Base-by-base conservation (phyloP, 768 basidiomycete genomes). In the Psilocybe subaeruginosa region DNA sequence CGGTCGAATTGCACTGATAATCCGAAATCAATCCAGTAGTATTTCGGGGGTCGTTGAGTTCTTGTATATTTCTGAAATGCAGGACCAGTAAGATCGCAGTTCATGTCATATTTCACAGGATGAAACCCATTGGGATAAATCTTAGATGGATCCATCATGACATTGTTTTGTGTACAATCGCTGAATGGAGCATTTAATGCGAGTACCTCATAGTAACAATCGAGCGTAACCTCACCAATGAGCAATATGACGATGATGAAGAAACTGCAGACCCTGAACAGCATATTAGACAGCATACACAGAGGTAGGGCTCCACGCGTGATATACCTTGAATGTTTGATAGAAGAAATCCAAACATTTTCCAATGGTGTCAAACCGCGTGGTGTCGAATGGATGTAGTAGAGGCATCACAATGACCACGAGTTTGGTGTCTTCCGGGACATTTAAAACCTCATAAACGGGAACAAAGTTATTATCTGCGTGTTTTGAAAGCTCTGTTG, bases 1-100 rank as follows among this genome's bases (percentile, higher is more conserved):
- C 76, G 72, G 9, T 62, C 52, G 54, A 71, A 78, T 1, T 39
- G 68, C 0, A 68, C 57, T 0, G 79, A 75, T 2, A 77, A 54
- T 1, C 75, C 78, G 61, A 78, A 80, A 54, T 80, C 77, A 12
- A 75, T 78, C 47, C 77, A 69, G 41, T 76, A 76, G 47, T 78
- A 79, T 51, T 67, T 74, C 2, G 71, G 71, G 1, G 71, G 74
- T 3, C 64, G 62, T 45, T 72, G 66, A 0, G 74, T 75, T 2
- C 73, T 64, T 0, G 70, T 73, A 56, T 68, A 66, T 54, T 65
- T 68, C 3, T 52, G 64, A 59, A 4, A 2, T 30, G 48, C 62
- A 53, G n/a, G 30, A 35, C 61, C 61, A n/a, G 59, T 71, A 9
- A 46, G 62, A 23, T 73, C 70, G 0, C 64, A 60, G 52, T 68